phyloP scores from a whole-genome alignment of 2,329 filamentous ascomycete genomes.

The Beauveria pseudobassiana region DNA sequence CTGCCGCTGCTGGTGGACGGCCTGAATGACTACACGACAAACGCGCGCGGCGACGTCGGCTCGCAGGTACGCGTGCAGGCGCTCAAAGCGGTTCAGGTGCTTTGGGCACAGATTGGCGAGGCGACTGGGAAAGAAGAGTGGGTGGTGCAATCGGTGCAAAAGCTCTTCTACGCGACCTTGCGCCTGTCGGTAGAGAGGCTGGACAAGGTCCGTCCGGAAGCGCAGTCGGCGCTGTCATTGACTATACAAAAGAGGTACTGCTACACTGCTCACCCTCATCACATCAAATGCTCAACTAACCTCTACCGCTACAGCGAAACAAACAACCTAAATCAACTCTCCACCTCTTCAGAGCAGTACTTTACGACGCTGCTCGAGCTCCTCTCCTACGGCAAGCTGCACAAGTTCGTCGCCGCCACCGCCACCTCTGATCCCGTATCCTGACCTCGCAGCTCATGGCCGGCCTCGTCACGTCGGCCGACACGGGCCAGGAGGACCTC shows the following conservation, averaged over 20 bases:
- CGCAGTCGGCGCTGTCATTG: conserved; percentile 46
- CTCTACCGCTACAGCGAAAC: neutral
- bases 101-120: conserved; percentile 37
- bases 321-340: conserved; percentile 29
- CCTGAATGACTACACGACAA: conserved; percentile 85
- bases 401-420: conserved; percentile 28
- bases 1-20: conserved; percentile 44
- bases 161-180: conserved; percentile 44
- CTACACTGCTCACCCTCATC: neutral
- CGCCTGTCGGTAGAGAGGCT: conserved; percentile 82
- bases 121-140: conserved; percentile 17
- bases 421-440: conserved; percentile 22
- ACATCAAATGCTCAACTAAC: neutral
- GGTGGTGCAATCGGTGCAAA: conserved; percentile 24
- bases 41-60: conserved; percentile 81
- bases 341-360: conserved; percentile 53
- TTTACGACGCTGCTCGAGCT: conserved; percentile 48
- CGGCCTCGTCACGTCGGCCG: conserved; percentile 65
- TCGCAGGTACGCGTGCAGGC: conserved; percentile 78
- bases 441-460: conserved; percentile 50
- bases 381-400: conserved; percentile 28
- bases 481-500: conserved; percentile 69
- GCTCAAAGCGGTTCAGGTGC: conserved; percentile 63
- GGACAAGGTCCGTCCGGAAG: conserved; percentile 70
- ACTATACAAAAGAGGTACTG: conserved; percentile 39